Evolutionary conservation across 805 yeast genomes (phyloP).

Genomic region (Dipodascopsis uninucleata): DNA sequence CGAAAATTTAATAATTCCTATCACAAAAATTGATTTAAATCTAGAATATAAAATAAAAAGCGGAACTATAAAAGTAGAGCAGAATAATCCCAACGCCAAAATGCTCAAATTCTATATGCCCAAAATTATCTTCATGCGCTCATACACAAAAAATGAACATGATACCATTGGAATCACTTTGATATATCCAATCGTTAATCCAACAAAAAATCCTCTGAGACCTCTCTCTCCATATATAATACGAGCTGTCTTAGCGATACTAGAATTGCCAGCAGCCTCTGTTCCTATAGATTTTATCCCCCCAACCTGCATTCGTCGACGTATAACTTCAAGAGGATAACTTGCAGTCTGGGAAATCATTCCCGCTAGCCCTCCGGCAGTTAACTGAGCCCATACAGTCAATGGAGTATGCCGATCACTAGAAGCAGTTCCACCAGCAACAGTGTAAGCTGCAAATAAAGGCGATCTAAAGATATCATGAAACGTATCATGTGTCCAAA

Average conservation of each 20-base stretch:
- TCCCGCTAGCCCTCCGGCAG: conserved; percentile 96
- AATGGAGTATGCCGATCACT: conserved; percentile 55
- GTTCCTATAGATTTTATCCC: conserved; percentile 59
- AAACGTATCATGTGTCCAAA: conserved; percentile 85
- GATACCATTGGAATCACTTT: conserved; percentile 97
- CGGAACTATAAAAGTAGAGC: no score
- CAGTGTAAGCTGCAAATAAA: conserved; percentile 47
- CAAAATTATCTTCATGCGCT: conserved; percentile 67
- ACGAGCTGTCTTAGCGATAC: conserved; percentile 52
- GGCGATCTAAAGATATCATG: conserved; percentile 81
- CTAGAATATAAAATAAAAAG: no score
- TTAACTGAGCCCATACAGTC: conserved; percentile 83
- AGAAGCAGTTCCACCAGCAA: conserved; percentile 21
- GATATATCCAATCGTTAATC: conserved; percentile 89
- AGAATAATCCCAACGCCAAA: no score
- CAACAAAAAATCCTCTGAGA: conserved; percentile 83
- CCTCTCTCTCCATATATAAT: conserved; percentile 73
- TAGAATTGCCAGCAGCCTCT: conserved; percentile 21
- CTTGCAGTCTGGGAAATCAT: conserved; percentile 93
- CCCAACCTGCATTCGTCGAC: conserved; percentile 95
- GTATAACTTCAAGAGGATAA: conserved; percentile 90
- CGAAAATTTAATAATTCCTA: no score
- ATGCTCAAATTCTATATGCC: no score
- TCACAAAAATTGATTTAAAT: no score
- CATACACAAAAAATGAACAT: conserved; percentile 91